phyloP scores from a whole-genome alignment of 805 yeast genomes.

The Zygosaccharomyces bailii region DNA sequence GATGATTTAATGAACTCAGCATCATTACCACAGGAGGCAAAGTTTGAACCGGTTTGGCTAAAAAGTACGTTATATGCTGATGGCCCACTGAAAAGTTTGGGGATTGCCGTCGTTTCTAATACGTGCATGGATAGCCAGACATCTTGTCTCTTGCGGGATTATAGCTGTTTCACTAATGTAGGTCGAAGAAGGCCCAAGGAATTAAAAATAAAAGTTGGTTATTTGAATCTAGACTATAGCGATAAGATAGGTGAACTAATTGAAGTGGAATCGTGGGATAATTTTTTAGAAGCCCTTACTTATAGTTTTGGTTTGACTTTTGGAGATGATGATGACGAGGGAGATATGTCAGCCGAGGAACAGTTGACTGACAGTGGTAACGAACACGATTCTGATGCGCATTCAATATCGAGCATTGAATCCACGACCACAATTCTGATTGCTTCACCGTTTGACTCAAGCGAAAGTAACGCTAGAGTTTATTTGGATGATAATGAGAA shows the following conservation, averaged over 20 bases:
- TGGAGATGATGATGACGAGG: slow-evolving; percentile 32
- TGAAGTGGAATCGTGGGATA: slow-evolving; percentile 31
- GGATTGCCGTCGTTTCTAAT: slow-evolving; percentile 28
- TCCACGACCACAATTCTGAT: slow-evolving; percentile 19
- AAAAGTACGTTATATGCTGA: slow-evolving; percentile 15
- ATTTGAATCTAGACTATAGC: slow-evolving; percentile 32
- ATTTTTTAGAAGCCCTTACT: slow-evolving; percentile 31
- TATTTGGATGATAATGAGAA: background rate
- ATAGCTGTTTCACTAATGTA: slow-evolving; percentile 15
- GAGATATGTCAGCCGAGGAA: background rate
- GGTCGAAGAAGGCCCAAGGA: slow-evolving; percentile 28
- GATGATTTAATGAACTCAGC: slow-evolving; percentile 2
- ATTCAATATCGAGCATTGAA: slow-evolving; percentile 8
- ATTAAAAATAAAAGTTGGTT: slow-evolving; percentile 35
- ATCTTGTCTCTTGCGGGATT: slow-evolving; percentile 29
- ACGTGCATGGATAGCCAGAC: slow-evolving; percentile 23
- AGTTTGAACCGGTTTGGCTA: slow-evolving; percentile 22
- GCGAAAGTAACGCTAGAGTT: background rate
- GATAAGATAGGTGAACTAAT: slow-evolving; percentile 30
- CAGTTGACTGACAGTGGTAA: slow-evolving; percentile 13
- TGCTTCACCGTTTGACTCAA: slow-evolving; percentile 10
- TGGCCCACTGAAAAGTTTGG: slow-evolving; percentile 13
- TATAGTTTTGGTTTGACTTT: slow-evolving; percentile 30
- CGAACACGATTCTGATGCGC: slow-evolving; percentile 9
- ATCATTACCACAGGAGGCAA: background rate